Conservation (phyloP, 164 flowering plant genomes). For the Tinospora cordifolia region DNA sequence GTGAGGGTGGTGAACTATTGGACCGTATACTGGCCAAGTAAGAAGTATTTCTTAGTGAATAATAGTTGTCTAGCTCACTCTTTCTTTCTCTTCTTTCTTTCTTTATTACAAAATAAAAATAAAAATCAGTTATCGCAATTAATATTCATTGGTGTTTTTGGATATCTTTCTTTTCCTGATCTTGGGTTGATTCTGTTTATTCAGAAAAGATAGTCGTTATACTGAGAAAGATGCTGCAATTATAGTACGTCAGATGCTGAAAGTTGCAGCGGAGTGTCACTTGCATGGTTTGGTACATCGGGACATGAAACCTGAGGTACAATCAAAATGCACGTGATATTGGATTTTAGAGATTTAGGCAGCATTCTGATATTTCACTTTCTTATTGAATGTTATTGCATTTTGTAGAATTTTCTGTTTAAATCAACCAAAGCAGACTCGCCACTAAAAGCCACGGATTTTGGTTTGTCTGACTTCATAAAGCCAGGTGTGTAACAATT, state of each 20-base stretch:
- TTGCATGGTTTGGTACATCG: conserved; percentile 96
- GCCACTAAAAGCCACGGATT: conserved; percentile 73
- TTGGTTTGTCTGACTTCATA: conserved; percentile 88
- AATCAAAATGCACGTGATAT: not conserved
- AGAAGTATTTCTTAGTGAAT: conserved; percentile 18
- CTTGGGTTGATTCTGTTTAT: conserved; percentile 12
- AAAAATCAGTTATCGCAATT: not conserved
- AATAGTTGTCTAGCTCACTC: not conserved
- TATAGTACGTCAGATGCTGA: conserved; percentile 94
- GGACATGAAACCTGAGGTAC: conserved; percentile 99
- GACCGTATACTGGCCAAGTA: conserved; percentile 94
- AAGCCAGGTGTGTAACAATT: conserved; percentile 59
- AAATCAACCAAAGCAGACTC: conserved; percentile 77
- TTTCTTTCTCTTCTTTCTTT: not conserved
- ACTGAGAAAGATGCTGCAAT: conserved; percentile 93
- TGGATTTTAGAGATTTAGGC: not conserved
- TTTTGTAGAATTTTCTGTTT: conserved; percentile 76
- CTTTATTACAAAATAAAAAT: not conserved
- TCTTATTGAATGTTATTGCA: not conserved
- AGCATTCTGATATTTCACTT: not conserved
- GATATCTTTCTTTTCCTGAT: not conserved
- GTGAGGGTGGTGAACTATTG: conserved; percentile 96
- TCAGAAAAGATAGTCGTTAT: conserved; percentile 92
- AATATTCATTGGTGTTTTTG: not conserved
- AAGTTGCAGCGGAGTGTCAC: conserved; percentile 96